phyloP scores from a whole-genome alignment of 2,329 filamentous ascomycete species.

The Lizonia empirigonia region DNA sequence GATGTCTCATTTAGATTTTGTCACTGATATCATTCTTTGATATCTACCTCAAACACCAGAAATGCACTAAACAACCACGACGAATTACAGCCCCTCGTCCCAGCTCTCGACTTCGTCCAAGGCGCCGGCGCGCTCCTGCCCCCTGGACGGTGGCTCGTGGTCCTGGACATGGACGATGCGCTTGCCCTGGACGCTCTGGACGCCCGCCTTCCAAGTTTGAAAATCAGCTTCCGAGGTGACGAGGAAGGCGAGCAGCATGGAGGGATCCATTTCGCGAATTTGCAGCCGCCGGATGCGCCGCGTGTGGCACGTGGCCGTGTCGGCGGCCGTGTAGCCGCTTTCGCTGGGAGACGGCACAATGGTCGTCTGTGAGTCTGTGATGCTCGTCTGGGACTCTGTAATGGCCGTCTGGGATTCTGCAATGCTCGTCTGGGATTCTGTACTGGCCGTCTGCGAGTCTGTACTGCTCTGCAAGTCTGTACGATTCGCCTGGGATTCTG shows the following conservation, averaged over 20 bases:
- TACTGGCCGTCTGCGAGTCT: slow-evolving; percentile 19
- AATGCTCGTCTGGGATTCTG: slow-evolving; percentile 30
- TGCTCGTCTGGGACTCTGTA: slow-evolving; percentile 19
- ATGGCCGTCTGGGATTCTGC: slow-evolving; percentile 21
- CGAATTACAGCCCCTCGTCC: slow-evolving; percentile 64
- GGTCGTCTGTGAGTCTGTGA: slow-evolving; percentile 28
- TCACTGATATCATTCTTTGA: background rate
- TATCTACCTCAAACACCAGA: slow-evolving; percentile 3
- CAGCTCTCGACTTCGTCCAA: slow-evolving; percentile 90
- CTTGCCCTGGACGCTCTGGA: slow-evolving; percentile 74
- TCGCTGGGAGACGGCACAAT: slow-evolving; percentile 22
- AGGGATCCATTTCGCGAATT: slow-evolving; percentile 93
- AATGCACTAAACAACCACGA: no score
- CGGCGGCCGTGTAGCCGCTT: slow-evolving; percentile 67
- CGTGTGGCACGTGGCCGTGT: slow-evolving; percentile 85
- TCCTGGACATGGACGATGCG: slow-evolving; percentile 84
- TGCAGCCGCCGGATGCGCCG: slow-evolving; percentile 80
- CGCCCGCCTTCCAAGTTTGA: slow-evolving; percentile 76
- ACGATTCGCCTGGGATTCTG: no score
- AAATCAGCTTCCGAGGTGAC: slow-evolving; percentile 84
- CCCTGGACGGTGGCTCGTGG: slow-evolving; percentile 62
- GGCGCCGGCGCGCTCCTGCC: slow-evolving; percentile 68
- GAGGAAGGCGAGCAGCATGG: slow-evolving; percentile 94
- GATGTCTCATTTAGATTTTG: background rate
- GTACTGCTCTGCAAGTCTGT: no score